phyloP scores from a whole-genome alignment of 257 asterid genomes.

The Hygrophila difformis region DNA sequence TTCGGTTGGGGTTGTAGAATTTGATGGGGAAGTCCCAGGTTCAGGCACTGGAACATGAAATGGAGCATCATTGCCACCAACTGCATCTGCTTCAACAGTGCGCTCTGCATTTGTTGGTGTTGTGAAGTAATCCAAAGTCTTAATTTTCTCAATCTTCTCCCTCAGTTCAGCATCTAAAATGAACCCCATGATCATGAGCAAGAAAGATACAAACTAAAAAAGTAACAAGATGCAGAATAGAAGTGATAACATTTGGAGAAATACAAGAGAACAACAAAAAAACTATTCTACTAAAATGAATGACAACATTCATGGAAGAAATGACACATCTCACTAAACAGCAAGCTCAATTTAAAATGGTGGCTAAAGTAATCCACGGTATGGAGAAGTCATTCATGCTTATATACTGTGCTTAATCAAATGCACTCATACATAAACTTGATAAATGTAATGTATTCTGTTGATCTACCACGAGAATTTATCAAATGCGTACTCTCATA shows the following conservation, averaged over 20 bases:
- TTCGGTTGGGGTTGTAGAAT: slow-evolving; percentile 24
- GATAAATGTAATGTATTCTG: no score
- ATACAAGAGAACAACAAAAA: no score
- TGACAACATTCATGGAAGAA: no score
- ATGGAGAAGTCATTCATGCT: no score
- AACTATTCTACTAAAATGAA: no score
- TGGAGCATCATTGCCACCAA: slow-evolving; percentile 36
- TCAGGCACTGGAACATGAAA: slow-evolving; percentile 38
- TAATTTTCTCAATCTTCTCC: slow-evolving; percentile 46
- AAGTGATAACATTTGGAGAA: slow-evolving; percentile 4
- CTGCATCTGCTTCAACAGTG: slow-evolving; percentile 53
- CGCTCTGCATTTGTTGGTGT: slow-evolving; percentile 39
- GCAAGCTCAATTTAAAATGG: no score
- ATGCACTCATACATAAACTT: no score
- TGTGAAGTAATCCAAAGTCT: slow-evolving; percentile 55
- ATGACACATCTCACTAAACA: no score
- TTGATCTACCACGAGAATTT: no score
- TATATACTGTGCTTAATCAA: no score
- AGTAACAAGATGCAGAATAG: slow-evolving; percentile 1
- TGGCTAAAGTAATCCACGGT: no score
- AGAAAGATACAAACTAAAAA: slow-evolving; percentile 1
- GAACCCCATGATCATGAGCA: slow-evolving; percentile 5
- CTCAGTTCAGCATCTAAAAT: slow-evolving; percentile 47
- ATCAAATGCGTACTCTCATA: no score
- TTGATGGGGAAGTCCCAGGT: slow-evolving; percentile 19